These are phyloP conservation scores for Talaromyces sp. DNA, from an alignment of 2,329 filamentous ascomycete species.

Conservation along the genomic window DNA sequence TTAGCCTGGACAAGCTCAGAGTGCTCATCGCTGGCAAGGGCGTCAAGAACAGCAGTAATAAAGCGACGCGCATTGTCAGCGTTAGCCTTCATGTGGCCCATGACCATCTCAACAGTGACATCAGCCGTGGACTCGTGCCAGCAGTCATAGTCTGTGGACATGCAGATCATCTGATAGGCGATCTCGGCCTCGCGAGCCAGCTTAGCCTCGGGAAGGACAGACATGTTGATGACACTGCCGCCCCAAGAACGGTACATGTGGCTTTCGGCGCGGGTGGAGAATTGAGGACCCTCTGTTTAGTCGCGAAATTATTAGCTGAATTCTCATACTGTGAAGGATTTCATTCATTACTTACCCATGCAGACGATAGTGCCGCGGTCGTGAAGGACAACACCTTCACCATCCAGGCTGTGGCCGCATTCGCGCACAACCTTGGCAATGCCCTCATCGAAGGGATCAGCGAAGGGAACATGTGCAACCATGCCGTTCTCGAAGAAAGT, in stretches of 20 bases:
- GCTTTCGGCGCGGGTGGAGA: conserved; percentile 93
- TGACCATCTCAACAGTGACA: conserved; percentile 95
- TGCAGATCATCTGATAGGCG: conserved; percentile 97
- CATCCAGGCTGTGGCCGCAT: conserved; percentile 76
- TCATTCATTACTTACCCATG: conserved; percentile 67
- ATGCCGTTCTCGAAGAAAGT: conserved; percentile 86
- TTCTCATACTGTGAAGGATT: not conserved
- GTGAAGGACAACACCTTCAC: conserved; percentile 83
- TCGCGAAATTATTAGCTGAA: not conserved
- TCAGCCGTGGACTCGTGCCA: conserved; percentile 79
- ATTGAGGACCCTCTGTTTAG: conserved; percentile 84
- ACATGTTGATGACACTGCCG: conserved; percentile 98
- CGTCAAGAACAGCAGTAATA: conserved; percentile 83
- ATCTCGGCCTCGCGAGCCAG: conserved; percentile 95
- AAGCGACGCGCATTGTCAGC: conserved; percentile 82
- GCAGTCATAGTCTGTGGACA: conserved; percentile 99
- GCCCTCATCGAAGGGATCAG: conserved; percentile 85
- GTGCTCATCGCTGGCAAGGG: conserved; percentile 77
- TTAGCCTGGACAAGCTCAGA: conserved; percentile 74
- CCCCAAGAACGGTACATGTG: conserved; percentile 95
- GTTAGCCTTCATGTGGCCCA: conserved; percentile 95
- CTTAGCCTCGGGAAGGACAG: conserved; percentile 90
- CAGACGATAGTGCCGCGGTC: conserved; percentile 83
- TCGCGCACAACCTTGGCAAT: conserved; percentile 75
- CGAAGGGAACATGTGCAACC: conserved; percentile 93